A percentile compares a stretch with the other conserved stretches of the same genome.
phyloP scores from a whole-genome alignment of 1,284 basidiomycete genomes.

The Wallemia ichthyophaga region DNA sequence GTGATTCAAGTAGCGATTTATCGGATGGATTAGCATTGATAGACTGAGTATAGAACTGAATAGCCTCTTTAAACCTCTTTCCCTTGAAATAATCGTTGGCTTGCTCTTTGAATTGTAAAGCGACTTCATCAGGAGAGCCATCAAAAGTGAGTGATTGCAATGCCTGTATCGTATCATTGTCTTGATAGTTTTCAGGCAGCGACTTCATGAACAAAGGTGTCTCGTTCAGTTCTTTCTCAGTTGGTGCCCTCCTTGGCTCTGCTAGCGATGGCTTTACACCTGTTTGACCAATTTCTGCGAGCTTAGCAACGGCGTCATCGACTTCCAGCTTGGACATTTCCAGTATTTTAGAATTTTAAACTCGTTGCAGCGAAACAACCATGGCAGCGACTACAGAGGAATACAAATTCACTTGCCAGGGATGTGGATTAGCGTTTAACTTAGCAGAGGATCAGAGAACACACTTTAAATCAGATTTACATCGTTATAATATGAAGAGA shows the following conservation, averaged over 20 bases:
- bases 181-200: slow-evolving; percentile 34
- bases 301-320: neutral
- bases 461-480: slow-evolving; percentile 82
- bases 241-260: neutral
- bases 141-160: slow-evolving; percentile 62
- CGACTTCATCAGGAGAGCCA: slow-evolving; percentile 72
- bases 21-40: slow-evolving; percentile 52
- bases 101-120: slow-evolving; percentile 73
- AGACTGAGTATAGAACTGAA: slow-evolving; percentile 68
- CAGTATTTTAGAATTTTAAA: neutral
- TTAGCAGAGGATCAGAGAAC: slow-evolving; percentile 57
- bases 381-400: neutral
- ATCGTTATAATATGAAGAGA: slow-evolving; percentile 86
- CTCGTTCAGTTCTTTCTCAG: neutral
- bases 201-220: slow-evolving; percentile 72
- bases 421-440: slow-evolving; percentile 67
- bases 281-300: neutral
- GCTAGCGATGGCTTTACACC: neutral
- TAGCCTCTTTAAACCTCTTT: slow-evolving; percentile 57
- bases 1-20: slow-evolving; percentile 27
- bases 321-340: neutral
- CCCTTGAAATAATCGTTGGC: slow-evolving; percentile 80
- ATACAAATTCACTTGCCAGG: slow-evolving; percentile 49
- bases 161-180: slow-evolving; percentile 42
- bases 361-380: neutral